phyloP scores from a whole-genome alignment of 768 basidiomycete genomes.

The Pluteus cervinus region DNA sequence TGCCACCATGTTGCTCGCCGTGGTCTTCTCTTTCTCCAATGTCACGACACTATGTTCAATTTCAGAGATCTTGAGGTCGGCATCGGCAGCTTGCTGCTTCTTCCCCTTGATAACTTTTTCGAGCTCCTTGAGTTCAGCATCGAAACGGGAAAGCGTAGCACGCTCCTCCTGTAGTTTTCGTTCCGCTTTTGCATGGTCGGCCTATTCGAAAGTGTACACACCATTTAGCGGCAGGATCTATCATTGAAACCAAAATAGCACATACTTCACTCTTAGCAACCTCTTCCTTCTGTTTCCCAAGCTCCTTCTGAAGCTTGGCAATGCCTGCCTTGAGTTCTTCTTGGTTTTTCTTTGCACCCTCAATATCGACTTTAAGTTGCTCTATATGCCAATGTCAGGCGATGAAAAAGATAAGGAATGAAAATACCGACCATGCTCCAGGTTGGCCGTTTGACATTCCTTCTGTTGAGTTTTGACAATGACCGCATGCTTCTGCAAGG shows the following conservation, averaged over 20 bases:
- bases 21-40: conserved; percentile 58
- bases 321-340: conserved; percentile 40
- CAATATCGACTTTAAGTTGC: conserved; percentile 75
- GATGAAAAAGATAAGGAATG: neutral
- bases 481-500: conserved; percentile 75
- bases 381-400: conserved; percentile 35
- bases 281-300: conserved; percentile 50
- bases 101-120: conserved; percentile 79
- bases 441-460: conserved; percentile 78
- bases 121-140: conserved; percentile 80
- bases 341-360: conserved; percentile 36
- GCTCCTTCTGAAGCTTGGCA: conserved; percentile 53
- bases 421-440: conserved; percentile 72
- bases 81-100: conserved; percentile 62
- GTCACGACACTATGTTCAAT: conserved; percentile 64
- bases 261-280: conserved; percentile 40
- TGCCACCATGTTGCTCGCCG: conserved; percentile 43
- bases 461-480: conserved; percentile 83
- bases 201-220: conserved; percentile 27
- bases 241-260: neutral
- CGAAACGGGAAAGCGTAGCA: conserved; percentile 82
- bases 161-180: conserved; percentile 76
- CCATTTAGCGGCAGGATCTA: too few species aligned
- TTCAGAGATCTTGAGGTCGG: conserved; percentile 59
- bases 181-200: conserved; percentile 58